phyloP scores from a whole-genome alignment of 2,329 filamentous ascomycete genomes.

The Fusarium oxysporum region DNA sequence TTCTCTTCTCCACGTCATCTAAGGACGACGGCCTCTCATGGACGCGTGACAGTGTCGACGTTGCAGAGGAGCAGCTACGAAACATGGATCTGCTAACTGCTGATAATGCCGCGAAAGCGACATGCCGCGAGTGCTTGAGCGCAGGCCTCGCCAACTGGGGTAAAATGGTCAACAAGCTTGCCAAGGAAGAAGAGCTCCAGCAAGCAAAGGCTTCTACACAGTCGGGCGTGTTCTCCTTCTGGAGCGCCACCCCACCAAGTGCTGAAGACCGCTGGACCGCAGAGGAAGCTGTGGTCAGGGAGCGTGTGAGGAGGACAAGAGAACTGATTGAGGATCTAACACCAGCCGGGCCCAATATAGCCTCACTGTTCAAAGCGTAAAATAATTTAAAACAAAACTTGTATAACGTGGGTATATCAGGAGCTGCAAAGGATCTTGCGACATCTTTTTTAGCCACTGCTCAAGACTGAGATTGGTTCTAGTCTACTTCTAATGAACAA shows the following conservation, averaged over 20 bases:
- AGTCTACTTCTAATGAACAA: slow-evolving; percentile 36
- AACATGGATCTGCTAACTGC: slow-evolving; percentile 48
- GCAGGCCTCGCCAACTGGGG: slow-evolving; percentile 86
- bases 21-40: slow-evolving; percentile 82
- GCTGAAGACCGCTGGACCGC: slow-evolving; percentile 63
- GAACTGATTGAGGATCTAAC: slow-evolving; percentile 64
- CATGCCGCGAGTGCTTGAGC: slow-evolving; percentile 81
- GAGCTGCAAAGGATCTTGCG: slow-evolving; percentile 26
- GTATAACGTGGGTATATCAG: slow-evolving; percentile 1
- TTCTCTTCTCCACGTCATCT: slow-evolving; percentile 76
- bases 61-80: slow-evolving; percentile 77
- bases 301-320: slow-evolving; percentile 62
- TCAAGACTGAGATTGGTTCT: slow-evolving; percentile 17
- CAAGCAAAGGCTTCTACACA: slow-evolving; percentile 49
- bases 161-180: slow-evolving; percentile 78
- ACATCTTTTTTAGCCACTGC: slow-evolving; percentile 27
- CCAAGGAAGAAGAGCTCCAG: slow-evolving; percentile 60
- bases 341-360: slow-evolving; percentile 50
- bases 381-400: slow-evolving; percentile 10
- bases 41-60: slow-evolving; percentile 88
- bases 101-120: slow-evolving; percentile 55
- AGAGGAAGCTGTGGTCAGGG: slow-evolving; percentile 65
- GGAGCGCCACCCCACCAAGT: slow-evolving; percentile 49
- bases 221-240: slow-evolving; percentile 52
- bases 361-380: slow-evolving; percentile 57